These are phyloP conservation scores for Elsinoe arachidis DNA, from an alignment of 2,329 filamentous ascomycete genomes.

Conservation along the genomic window DNA sequence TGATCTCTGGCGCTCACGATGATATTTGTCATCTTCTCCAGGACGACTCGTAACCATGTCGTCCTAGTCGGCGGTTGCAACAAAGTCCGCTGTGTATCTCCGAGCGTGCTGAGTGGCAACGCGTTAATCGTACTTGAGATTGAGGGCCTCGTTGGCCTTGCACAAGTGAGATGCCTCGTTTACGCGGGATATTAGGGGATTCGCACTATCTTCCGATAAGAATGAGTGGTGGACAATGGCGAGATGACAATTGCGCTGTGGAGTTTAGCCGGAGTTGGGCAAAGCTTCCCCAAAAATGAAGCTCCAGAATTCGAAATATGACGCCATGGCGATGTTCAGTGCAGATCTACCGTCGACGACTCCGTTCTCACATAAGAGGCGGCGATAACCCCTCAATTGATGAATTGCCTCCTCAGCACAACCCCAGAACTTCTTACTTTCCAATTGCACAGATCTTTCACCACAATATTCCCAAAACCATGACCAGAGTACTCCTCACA, in stretches of 20 bases:
- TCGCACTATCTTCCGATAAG: too few species aligned
- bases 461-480: constrained; percentile 9
- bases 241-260: neutral
- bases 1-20: neutral
- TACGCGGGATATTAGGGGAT: too few species aligned
- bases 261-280: neutral
- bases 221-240: too few species aligned
- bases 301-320: neutral
- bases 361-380: neutral
- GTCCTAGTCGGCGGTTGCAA: neutral
- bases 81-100: neutral
- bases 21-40: constrained; percentile 8
- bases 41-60: neutral
- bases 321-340: neutral
- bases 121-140: neutral
- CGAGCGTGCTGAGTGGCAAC: neutral
- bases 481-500: constrained; percentile 30
- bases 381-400: neutral
- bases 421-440: neutral
- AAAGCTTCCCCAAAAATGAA: neutral
- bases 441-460: neutral
- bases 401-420: neutral
- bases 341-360: neutral
- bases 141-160: too few species aligned
- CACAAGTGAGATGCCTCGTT: too few species aligned